Evolutionary conservation across 169 alveolate genomes (phyloP).

Genomic region (Blepharisma undulans): DNA sequence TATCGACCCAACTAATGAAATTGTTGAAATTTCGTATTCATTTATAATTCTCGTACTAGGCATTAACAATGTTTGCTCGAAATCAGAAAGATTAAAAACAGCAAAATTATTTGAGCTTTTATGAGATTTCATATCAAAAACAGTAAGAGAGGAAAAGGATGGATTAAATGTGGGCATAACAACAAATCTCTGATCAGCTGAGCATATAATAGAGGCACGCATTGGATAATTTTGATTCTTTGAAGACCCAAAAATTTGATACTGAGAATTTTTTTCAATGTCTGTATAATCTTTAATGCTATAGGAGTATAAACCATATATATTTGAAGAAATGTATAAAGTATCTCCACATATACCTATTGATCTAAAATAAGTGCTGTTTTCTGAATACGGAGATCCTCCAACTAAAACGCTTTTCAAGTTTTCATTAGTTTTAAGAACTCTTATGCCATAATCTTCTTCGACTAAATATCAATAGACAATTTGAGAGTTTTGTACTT

Average conservation of each 20-base stretch:
- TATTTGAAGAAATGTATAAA: background rate
- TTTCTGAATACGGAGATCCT: background rate
- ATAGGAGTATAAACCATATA: background rate
- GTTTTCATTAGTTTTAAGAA: background rate
- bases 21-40: background rate
- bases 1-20: background rate
- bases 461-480: background rate
- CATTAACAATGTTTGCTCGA: background rate
- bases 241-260: no score
- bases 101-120: background rate
- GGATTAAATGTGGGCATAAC: background rate
- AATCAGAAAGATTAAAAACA: background rate
- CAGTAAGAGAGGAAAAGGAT: background rate
- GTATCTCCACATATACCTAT: background rate
- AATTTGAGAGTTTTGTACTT: background rate
- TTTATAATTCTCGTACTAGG: background rate
- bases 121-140: background rate
- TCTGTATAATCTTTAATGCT: background rate
- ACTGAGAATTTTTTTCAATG: background rate
- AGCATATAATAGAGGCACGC: background rate
- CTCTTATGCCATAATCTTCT: background rate
- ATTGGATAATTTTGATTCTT: background rate
- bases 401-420: background rate
- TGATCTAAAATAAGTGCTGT: background rate
- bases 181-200: background rate